Percentiles rank a stretch among this genome's conserved stretches.
phyloP scores from a whole-genome alignment of 768 basidiomycete species.

The Mycena chlorophos region DNA sequence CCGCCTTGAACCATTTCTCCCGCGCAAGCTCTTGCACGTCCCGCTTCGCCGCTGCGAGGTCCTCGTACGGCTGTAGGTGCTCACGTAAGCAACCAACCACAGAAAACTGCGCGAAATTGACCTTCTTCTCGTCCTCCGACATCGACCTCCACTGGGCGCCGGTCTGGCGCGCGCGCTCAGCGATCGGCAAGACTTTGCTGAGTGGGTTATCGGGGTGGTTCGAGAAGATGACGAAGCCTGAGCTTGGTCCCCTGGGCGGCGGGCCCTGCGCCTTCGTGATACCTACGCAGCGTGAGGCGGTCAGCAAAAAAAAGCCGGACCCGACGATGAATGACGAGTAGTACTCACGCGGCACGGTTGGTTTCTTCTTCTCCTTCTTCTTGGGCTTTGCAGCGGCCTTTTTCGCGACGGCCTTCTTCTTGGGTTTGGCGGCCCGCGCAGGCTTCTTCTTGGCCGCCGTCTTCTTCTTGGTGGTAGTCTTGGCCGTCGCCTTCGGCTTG shows the following conservation, averaged over 20 bases:
- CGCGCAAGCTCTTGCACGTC: slow-evolving; percentile 2
- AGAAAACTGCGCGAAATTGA: not conserved
- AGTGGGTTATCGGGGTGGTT: not conserved
- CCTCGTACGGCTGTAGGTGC: not conserved
- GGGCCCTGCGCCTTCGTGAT: not conserved
- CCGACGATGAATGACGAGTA: no score
- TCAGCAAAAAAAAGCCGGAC: not conserved
- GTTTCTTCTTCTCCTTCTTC: not conserved
- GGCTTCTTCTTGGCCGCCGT: not conserved
- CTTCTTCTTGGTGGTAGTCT: not conserved
- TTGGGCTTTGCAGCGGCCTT: not conserved
- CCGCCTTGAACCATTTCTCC: slow-evolving; percentile 18
- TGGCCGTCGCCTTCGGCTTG: not conserved
- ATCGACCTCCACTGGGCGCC: not conserved
- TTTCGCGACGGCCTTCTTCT: not conserved
- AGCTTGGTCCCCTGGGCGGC: not conserved
- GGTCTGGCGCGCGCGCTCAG: not conserved
- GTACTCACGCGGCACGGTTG: not conserved
- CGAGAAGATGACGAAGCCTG: not conserved
- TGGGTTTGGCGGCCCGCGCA: not conserved
- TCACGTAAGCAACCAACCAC: not conserved
- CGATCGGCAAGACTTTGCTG: not conserved
- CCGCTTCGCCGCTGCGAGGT: not conserved
- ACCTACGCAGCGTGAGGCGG: not conserved
- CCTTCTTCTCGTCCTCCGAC: slow-evolving; percentile 1